Conservation (phyloP, 306 rosid genomes). For the Abrus precatorius region DNA sequence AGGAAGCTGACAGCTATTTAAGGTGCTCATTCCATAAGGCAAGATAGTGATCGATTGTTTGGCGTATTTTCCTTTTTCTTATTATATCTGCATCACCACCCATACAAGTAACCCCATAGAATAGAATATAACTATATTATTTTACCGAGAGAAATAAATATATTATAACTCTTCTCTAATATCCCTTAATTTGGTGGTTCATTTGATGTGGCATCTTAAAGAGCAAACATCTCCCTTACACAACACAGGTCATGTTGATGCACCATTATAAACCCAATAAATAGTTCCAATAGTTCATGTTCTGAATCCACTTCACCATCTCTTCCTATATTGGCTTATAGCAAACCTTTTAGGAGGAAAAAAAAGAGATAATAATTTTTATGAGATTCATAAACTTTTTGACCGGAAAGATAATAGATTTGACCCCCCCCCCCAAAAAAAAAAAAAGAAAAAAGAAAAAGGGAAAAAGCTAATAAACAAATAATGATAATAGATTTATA, state of each 20-base stretch:
- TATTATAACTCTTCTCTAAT: conserved; percentile 1
- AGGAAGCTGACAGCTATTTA: conserved; percentile 38
- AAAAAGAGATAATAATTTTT: background rate
- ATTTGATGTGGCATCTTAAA: background rate
- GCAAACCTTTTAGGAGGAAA: background rate
- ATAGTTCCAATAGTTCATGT: background rate
- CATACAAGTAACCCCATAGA: background rate
- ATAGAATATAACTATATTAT: background rate
- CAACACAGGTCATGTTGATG: conserved; percentile 10
- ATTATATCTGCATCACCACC: background rate
- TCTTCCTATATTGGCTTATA: background rate
- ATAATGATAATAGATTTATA: no score
- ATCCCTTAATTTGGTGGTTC: conserved; percentile 3
- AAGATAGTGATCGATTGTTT: conserved; percentile 40
- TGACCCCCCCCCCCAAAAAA: no score
- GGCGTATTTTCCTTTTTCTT: conserved; percentile 4
- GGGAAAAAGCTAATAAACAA: no score
- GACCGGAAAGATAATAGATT: no score
- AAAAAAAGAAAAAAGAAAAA: no score
- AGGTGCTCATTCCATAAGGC: conserved; percentile 47
- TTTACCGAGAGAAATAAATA: background rate
- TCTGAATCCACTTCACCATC: background rate
- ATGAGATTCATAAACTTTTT: no score
- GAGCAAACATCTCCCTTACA: background rate
- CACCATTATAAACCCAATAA: conserved; percentile 7